Base-by-base conservation (phyloP, 2,329 filamentous ascomycete genomes). In the Cryphonectria nitschkei region DNA sequence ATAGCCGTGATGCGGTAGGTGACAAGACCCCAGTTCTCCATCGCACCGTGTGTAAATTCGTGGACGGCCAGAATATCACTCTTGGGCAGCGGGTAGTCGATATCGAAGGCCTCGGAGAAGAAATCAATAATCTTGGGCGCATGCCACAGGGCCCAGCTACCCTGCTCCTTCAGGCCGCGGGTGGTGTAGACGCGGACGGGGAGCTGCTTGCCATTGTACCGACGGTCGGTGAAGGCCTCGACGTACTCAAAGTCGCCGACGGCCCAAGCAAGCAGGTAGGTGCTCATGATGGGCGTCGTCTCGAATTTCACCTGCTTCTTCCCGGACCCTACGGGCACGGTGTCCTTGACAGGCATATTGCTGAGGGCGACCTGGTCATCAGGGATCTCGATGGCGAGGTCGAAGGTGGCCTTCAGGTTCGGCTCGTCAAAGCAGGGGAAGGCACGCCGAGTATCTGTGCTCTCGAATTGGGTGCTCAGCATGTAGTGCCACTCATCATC, bases 351-450 rank as follows among this genome's bases (percentile, higher is more conserved):
- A 3, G 94, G 94, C 95, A 98, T 98, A 83, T 98, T 98, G 84
- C 93, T 97, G 62, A 98, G 85, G 19, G 94, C 96, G 56, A 94
- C 91, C 81, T 96, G 92, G 75, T 95, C 93, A 63, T 92, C 90
- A 22, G 96, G 95, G 63, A 98, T 88, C 83, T 98, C 95, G 74
- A 99, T 92, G 77, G 94, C 88, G 72, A 99, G 93, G 80, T 98
- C 95, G 78, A 98, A 98, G 2, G 94, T 95, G 14, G 96, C 94
- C 84, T 99, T 99, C 74, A 98, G 87, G 78, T 97, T 97, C 58
- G 96, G 96, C 84, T 99, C 96, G 79, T 99, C 96, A 78, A 98
- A 98, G 84, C 96, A 99, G 64, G 96, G 96, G 83, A 99, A 98
- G 11, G 96, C 95, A 75, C 95, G 88, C 74, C 96, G 92, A 73